Evolutionary conservation across 345 rosid genomes (phyloP), one percentile per base, ranked within the genome.

Genomic region (Salix udensis): DNA sequence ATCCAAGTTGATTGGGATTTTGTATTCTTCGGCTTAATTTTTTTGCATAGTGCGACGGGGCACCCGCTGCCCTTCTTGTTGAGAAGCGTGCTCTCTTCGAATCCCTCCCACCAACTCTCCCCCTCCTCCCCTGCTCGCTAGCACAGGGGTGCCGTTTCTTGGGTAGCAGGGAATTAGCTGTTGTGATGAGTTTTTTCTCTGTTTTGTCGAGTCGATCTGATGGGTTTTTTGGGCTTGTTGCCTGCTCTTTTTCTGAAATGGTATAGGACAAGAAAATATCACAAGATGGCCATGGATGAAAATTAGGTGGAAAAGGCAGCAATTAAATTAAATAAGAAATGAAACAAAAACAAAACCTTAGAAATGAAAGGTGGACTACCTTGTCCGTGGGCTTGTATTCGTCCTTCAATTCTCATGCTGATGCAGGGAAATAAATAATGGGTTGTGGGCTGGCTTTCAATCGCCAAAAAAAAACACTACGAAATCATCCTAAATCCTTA

Each of bases 21-120:
- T 84, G 79, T 79, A 80, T 75, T 71, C 62, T 75, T 71, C 74
- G 75, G 84, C 73, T 70, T 52, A 40, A 68, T 79, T 79, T 75
- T 83, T 84, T 78, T 73, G 76, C 79, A 40, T 70, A 37, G 73
- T 64, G 74, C 36, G 74, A 67, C 23, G 31, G 64, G 81, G 76
- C 67, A 11, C 31, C 2, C 39, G 2, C 9, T 76, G 81, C 73
- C 81, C 79, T 24, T 48, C 40, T 76, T 69, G 68, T 70, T 37
- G 68, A 53, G 60, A 40, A 37, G 36, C 36, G 48, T 52, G 16
- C 75, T 10, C 19, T 19, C 55, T 46, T 36, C 37, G n/a, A 44
- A 14, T 21, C 71, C 10, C 13, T 9, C 34, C 7, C 23, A 5
- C 37, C 37, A 36, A 36, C 37, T 6, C 37, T 1, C 39, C 1